Conservation (phyloP, 2,329 filamentous ascomycete genomes). For the Drechslera avenae region DNA sequence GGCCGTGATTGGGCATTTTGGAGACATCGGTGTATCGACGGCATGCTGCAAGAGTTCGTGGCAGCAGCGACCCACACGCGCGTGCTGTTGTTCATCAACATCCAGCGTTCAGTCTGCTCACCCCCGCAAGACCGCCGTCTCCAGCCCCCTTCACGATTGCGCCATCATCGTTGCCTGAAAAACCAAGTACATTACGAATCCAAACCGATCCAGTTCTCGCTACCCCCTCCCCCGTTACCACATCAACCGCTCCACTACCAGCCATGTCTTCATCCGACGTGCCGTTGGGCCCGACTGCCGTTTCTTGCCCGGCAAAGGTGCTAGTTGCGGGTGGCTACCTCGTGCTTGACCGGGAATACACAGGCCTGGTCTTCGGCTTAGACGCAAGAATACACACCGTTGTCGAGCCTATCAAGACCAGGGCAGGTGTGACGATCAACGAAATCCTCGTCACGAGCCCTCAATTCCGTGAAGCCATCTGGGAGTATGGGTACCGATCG, state of each 20-base stretch:
- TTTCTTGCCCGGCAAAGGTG: slow-evolving; percentile 96
- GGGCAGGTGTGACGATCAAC: slow-evolving; percentile 64
- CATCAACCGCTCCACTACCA: slow-evolving; percentile 21
- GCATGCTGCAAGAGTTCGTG: slow-evolving; percentile 11
- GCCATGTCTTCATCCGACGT: slow-evolving; percentile 17
- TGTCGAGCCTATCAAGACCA: slow-evolving; percentile 62
- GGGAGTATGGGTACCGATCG: slow-evolving; percentile 82
- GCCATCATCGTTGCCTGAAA: slow-evolving; percentile 21
- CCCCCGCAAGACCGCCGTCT: slow-evolving; percentile 25
- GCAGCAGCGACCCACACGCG: slow-evolving; percentile 20
- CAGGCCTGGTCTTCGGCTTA: slow-evolving; percentile 70
- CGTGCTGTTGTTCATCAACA: slow-evolving; percentile 5
- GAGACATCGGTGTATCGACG: slow-evolving; percentile 2
- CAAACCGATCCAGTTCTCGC: slow-evolving; percentile 2
- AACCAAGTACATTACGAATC: slow-evolving; percentile 19
- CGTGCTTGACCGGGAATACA: slow-evolving; percentile 86
- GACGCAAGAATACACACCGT: slow-evolving; percentile 67
- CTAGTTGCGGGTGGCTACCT: slow-evolving; percentile 93
- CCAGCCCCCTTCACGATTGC: slow-evolving; percentile 21
- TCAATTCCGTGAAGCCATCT: slow-evolving; percentile 85
- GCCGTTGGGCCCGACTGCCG: slow-evolving; percentile 44
- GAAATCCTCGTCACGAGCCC: slow-evolving; percentile 89
- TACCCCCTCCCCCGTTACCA: not conserved
- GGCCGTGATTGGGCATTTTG: not conserved
- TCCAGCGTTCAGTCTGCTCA: slow-evolving; percentile 12